These are phyloP conservation scores for Fusarium abutilonis DNA, from an alignment of 2,329 filamentous ascomycete species.

Conservation along the genomic window DNA sequence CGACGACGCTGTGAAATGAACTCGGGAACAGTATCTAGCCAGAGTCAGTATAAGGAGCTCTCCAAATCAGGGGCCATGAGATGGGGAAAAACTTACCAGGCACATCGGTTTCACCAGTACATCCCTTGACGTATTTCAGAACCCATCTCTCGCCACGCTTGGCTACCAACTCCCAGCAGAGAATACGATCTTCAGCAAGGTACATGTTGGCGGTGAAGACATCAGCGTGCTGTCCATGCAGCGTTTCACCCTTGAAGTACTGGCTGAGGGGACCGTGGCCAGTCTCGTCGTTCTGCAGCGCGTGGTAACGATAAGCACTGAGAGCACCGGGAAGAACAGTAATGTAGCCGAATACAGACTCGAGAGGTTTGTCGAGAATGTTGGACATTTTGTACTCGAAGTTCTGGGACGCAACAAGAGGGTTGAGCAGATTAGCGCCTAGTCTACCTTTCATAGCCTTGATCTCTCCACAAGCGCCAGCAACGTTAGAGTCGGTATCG, in stretches of 20 bases:
- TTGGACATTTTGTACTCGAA: constrained; percentile 99
- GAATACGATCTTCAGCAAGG: constrained; percentile 86
- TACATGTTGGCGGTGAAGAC: constrained; percentile 99
- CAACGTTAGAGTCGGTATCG: constrained; percentile 96
- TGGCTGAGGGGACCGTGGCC: constrained; percentile 95
- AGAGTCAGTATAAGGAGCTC: constrained; percentile 38
- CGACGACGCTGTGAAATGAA: constrained; percentile 96
- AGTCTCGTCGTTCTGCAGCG: constrained; percentile 94
- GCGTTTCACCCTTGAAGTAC: constrained; percentile 98
- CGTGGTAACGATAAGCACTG: constrained; percentile 94
- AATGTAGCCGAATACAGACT: constrained; percentile 98
- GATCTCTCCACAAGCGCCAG: constrained; percentile 96
- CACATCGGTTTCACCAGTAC: constrained; percentile 97
- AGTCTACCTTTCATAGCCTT: constrained; percentile 93
- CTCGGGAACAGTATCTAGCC: constrained; percentile 84
- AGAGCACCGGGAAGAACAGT: constrained; percentile 95
- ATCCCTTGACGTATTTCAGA: constrained; percentile 95
- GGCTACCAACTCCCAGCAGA: constrained; percentile 95
- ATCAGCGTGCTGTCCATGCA: constrained; percentile 95
- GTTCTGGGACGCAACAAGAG: constrained; percentile 94
- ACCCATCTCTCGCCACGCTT: constrained; percentile 97
- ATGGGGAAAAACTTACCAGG: constrained; percentile 71
- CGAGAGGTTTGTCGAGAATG: constrained; percentile 95
- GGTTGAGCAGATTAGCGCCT: constrained; percentile 86
- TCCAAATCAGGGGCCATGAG: not conserved